phyloP scores from a whole-genome alignment of 306 rosid genomes.

The Aeschynomene evenia region DNA sequence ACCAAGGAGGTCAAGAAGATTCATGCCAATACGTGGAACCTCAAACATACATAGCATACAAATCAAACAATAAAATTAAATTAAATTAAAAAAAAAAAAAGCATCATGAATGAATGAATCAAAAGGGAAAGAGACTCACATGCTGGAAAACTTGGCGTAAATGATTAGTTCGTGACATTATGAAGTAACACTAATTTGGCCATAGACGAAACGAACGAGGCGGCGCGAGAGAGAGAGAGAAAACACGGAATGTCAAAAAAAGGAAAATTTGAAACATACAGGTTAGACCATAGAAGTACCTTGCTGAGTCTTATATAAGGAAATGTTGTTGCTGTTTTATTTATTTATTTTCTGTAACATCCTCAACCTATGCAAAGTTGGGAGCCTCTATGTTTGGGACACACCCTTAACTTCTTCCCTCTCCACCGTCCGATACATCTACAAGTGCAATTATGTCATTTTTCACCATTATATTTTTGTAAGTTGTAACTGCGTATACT shows the following conservation, averaged over 20 bases:
- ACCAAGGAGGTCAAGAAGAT: background rate
- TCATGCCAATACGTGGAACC: background rate
- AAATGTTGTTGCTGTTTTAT: background rate
- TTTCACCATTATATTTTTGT: no score
- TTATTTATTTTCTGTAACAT: conserved; percentile 34
- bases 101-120: background rate
- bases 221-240: background rate
- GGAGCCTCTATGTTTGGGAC: background rate
- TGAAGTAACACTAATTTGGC: background rate
- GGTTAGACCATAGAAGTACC: no score
- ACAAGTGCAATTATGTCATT: no score
- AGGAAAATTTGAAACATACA: background rate
- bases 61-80: background rate
- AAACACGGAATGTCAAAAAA: background rate
- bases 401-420: background rate
- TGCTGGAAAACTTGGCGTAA: conserved; percentile 29
- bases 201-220: background rate
- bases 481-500: no score
- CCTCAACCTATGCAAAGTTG: conserved; percentile 1
- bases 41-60: background rate
- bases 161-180: background rate
- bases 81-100: background rate
- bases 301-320: background rate
- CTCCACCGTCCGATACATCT: background rate
- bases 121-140: conserved; percentile 42